Evolutionary conservation across 2,329 filamentous ascomycete species (phyloP), one percentile per base, ranked within the genome.

Genomic region (Ophiostoma perfectum): DNA sequence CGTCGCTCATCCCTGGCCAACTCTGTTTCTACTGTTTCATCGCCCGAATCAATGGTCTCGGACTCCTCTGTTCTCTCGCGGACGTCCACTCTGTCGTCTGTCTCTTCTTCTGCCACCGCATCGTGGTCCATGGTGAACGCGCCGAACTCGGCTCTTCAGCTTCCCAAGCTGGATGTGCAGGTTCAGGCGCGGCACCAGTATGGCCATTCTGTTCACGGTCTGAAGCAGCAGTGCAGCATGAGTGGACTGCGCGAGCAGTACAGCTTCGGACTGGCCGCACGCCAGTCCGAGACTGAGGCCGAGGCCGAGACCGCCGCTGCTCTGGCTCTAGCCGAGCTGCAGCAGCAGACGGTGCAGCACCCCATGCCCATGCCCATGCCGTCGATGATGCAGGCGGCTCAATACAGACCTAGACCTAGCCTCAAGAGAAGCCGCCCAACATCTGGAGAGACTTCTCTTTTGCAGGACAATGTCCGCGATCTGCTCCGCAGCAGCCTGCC

Each of bases 391-490:
- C 27, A 6, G 42, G 6, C 55, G 55, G 55, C 55, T 36, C 11
- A 18, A 5, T 60, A 60, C 55, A 60, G 55, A 60, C 55, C 55
- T 42, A 78, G 75, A 65, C 76, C 74, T 41, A 81, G 81, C 38
- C 78, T 79, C 69, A 90, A 90, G 80, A 84, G 88, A 72, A 85
- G 83, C 74, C 81, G 87, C 66, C 82, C 86, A 14, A 73, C 79
- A 7, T 89, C 86, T 14, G 81, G 84, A 68, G 87, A 90, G 69
- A 79, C 81, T 69, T 78, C 80, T n/a, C 27, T 36, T 16, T 79
- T 88, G 8, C 88, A 90, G 74, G 86, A 90, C 70, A 88, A 89
- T 69, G 88, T 91, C 11, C 86, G 88, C 67, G 84, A 87, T 66
- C 81, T 90, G 73, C 79, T 91, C 41, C 78, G 78, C 62, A 78